Evolutionary conservation across 257 asterid species (phyloP).

Genomic region (Henckelia pumila): DNA sequence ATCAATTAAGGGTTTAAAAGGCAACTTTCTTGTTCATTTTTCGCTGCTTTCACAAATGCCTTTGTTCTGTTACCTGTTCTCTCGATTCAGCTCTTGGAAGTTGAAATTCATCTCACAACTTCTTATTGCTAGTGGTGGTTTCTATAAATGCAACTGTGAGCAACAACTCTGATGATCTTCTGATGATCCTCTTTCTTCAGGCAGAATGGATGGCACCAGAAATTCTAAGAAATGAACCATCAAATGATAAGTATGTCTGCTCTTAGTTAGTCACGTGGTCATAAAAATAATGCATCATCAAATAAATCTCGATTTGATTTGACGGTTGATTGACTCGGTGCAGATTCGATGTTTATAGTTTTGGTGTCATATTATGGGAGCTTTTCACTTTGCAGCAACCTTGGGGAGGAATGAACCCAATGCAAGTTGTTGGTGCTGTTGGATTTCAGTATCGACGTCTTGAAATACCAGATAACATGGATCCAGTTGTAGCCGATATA

Average conservation of each 20-base stretch:
- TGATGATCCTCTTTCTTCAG: slow-evolving; percentile 46
- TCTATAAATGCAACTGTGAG: not conserved
- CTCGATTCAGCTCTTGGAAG: not conserved
- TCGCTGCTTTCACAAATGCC: not conserved
- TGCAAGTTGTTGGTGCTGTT: slow-evolving; percentile 99
- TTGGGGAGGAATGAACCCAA: slow-evolving; percentile 97
- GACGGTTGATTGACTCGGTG: no score
- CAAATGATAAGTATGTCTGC: slow-evolving; percentile 98
- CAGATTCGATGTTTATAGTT: no score
- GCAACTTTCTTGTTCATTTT: not conserved
- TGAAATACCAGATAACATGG: slow-evolving; percentile 78
- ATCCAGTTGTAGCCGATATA: slow-evolving; percentile 68
- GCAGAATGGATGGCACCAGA: slow-evolving; percentile 99
- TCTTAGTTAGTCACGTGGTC: no score
- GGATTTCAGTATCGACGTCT: slow-evolving; percentile 97
- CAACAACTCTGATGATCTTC: slow-evolving; percentile 23
- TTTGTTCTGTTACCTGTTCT: not conserved
- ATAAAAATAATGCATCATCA: no score
- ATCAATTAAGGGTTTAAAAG: not conserved
- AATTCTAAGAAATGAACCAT: slow-evolving; percentile 96
- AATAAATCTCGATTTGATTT: no score
- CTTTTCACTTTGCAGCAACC: slow-evolving; percentile 88
- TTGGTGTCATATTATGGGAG: no score
- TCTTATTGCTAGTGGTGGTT: slow-evolving; percentile 1
- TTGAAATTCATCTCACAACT: slow-evolving; percentile 13